Evolutionary conservation across 106 monocot species (phyloP).

Genomic region (Acorus gramineus): DNA sequence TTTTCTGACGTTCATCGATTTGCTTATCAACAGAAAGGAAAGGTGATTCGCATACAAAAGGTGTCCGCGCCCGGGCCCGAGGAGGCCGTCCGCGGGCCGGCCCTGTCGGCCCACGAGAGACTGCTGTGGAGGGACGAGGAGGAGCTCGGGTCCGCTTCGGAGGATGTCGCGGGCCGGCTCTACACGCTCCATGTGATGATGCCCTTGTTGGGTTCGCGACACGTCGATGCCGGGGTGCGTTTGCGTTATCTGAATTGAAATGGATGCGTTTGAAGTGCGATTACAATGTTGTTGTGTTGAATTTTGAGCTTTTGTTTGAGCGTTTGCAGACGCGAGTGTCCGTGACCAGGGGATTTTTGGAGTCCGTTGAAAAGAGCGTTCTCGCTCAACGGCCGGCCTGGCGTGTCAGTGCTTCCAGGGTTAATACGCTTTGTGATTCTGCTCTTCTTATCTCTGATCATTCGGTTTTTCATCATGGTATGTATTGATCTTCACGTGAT

Average conservation of each 20-base stretch:
- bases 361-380: constrained; percentile 36
- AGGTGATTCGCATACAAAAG: constrained; percentile 80
- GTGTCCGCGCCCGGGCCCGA: constrained; percentile 2
- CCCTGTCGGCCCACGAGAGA: constrained; percentile 41
- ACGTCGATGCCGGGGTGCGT: constrained; percentile 61
- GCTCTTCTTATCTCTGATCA: constrained; percentile 79
- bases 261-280: neutral
- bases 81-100: constrained; percentile 1
- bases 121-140: constrained; percentile 44
- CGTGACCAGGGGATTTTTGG: constrained; percentile 58
- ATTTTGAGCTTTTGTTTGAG: neutral
- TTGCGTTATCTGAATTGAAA: neutral
- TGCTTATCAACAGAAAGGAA: constrained; percentile 39
- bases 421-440: constrained; percentile 39
- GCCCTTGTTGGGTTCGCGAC: constrained; percentile 38
- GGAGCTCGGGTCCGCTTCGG: constrained; percentile 39
- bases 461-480: constrained; percentile 52
- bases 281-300: neutral
- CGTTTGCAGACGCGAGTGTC: constrained; percentile 32
- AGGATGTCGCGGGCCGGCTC: constrained; percentile 31
- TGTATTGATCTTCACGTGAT: constrained; percentile 3
- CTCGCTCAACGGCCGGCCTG: constrained; percentile 46
- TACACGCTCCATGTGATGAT: constrained; percentile 44
- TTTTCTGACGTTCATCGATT: neutral
- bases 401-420: constrained; percentile 56